Percentiles rank a stretch among this genome's conserved stretches.
These are phyloP conservation scores for Haberlea rhodopensis DNA, from an alignment of 257 asterid genomes.

Conservation along the genomic window DNA sequence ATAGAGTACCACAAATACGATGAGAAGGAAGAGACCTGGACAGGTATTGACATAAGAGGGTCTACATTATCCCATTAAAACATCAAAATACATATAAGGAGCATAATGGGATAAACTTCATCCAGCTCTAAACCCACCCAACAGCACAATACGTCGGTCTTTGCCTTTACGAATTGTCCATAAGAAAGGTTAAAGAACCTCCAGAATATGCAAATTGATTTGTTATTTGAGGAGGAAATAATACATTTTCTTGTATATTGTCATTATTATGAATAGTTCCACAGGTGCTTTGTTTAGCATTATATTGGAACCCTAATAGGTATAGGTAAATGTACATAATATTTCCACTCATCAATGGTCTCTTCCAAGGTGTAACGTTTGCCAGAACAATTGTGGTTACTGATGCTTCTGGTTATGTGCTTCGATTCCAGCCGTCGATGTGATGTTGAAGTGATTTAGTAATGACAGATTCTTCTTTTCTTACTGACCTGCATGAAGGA, in stretches of 20 bases:
- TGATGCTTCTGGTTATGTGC: not conserved
- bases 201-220: not conserved
- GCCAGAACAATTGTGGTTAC: not conserved
- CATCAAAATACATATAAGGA: too few relatives aligned
- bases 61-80: too few relatives aligned
- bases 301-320: not conserved
- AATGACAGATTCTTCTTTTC: not conserved
- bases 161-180: conserved; percentile 2
- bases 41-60: too few relatives aligned
- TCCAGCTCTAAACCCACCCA: conserved; percentile 1
- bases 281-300: not conserved
- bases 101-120: not conserved
- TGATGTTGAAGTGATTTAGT: not conserved
- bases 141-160: conserved; percentile 2
- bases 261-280: not conserved
- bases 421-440: not conserved
- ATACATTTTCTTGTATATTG: not conserved
- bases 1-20: too few relatives aligned
- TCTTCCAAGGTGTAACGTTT: not conserved
- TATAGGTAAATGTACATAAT: not conserved
- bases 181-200: not conserved
- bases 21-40: too few relatives aligned
- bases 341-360: not conserved
- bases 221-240: not conserved
- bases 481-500: conserved; percentile 5